Conservation (phyloP, 331 rosid species). For the Acacia concinna region DNA sequence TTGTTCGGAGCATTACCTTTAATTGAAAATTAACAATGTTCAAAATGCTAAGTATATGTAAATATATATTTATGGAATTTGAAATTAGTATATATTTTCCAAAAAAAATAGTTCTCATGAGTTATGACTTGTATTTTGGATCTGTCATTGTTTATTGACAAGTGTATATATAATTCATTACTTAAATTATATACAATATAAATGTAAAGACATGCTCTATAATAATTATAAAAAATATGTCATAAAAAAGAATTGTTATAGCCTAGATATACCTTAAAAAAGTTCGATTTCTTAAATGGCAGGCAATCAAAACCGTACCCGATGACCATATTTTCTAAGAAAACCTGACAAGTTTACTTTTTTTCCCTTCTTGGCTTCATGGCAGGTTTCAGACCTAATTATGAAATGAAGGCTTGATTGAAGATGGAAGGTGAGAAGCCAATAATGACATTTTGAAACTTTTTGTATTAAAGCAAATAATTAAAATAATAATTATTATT, state of each 20-base stretch:
- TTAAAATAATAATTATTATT: background rate
- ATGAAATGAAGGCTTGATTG: conserved; percentile 5
- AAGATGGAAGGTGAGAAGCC: conserved; percentile 14
- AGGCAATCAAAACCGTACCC: background rate
- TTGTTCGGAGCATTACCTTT: too few relatives aligned
- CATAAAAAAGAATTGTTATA: background rate
- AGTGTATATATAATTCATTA: too few relatives aligned
- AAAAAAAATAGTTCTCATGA: too few relatives aligned
- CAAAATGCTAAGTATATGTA: too few relatives aligned
- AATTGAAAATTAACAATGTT: too few relatives aligned
- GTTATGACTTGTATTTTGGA: too few relatives aligned
- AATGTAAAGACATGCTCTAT: too few relatives aligned
- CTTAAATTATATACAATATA: too few relatives aligned
- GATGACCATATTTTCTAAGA: background rate
- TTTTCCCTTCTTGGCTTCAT: background rate
- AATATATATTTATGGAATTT: too few relatives aligned
- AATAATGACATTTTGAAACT: conserved; percentile 9
- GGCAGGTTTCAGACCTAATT: conserved; percentile 4
- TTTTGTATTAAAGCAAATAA: background rate
- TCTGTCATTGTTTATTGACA: too few relatives aligned
- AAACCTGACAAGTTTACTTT: background rate
- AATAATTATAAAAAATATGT: background rate
- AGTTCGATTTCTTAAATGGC: background rate
- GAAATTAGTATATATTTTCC: too few relatives aligned
- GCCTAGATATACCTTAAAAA: background rate